A percentile compares a stretch with the other conserved stretches of the same genome.
Conservation (phyloP, 139 green algal genomes). For the Chlorella sorokiniana region DNA sequence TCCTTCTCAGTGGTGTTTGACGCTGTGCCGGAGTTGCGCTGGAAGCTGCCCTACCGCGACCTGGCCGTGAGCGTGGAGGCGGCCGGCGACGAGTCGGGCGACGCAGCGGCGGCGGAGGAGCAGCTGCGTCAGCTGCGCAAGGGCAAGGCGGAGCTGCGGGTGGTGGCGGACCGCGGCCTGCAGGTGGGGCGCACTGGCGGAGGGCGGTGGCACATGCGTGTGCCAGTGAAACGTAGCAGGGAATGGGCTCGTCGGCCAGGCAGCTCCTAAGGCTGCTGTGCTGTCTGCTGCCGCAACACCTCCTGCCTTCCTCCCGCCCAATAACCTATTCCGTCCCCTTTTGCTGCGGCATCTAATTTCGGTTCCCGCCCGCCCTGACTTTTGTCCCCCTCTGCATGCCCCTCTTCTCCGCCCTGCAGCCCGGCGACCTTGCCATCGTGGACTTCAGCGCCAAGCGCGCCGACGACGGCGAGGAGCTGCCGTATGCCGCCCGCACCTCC, state of each 20-base stretch:
- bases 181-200: constrained; percentile 9
- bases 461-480: constrained; percentile 36
- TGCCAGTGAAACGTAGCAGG: neutral
- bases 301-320: too few species aligned
- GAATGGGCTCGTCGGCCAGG: neutral
- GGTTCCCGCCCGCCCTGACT: neutral
- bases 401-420: neutral
- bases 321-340: too few species aligned
- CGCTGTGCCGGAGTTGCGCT: constrained; percentile 52
- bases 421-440: constrained; percentile 53
- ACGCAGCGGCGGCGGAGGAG: constrained; percentile 57
- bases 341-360: neutral
- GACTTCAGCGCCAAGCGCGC: constrained; percentile 39
- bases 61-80: constrained; percentile 54
- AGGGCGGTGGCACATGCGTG: neutral
- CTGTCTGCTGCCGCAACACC: neutral
- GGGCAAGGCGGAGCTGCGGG: constrained; percentile 55
- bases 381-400: neutral
- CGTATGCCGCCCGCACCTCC: constrained; percentile 19
- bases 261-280: neutral
- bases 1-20: constrained; percentile 47
- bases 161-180: constrained; percentile 58
- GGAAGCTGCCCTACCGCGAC: constrained; percentile 67
- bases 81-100: constrained; percentile 37
- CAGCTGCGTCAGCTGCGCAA: constrained; percentile 66